Evolutionary conservation across 2,329 filamentous ascomycete genomes (phyloP).

Genomic region (Fusarium napiforme): DNA sequence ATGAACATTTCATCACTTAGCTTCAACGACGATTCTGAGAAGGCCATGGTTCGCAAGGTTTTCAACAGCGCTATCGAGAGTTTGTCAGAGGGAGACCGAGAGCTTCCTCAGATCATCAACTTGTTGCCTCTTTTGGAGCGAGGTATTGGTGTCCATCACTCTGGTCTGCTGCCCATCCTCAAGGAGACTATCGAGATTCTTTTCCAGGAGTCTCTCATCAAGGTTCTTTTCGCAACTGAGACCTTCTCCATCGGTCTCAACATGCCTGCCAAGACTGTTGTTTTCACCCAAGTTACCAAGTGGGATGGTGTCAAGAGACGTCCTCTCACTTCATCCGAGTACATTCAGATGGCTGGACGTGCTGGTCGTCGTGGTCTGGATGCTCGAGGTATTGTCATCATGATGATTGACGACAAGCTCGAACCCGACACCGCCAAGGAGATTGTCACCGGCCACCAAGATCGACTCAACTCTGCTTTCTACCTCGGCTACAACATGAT

Average conservation of each 20-base stretch:
- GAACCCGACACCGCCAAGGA: slow-evolving; percentile 93
- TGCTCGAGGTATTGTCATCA: slow-evolving; percentile 97
- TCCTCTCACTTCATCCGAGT: slow-evolving; percentile 93
- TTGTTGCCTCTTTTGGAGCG: slow-evolving; percentile 88
- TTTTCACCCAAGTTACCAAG: slow-evolving; percentile 97
- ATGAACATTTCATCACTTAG: slow-evolving; percentile 86
- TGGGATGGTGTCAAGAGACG: slow-evolving; percentile 86
- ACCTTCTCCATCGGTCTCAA: slow-evolving; percentile 99
- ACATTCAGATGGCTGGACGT: slow-evolving; percentile 98
- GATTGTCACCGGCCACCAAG: slow-evolving; percentile 96
- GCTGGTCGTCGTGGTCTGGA: slow-evolving; percentile 97
- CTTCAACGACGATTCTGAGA: slow-evolving; percentile 97
- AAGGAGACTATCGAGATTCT: slow-evolving; percentile 99
- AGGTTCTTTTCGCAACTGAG: slow-evolving; percentile 96
- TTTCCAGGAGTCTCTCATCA: slow-evolving; percentile 97
- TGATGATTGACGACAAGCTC: slow-evolving; percentile 99
- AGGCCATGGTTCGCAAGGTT: slow-evolving; percentile 92
- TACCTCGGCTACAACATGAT: slow-evolving; percentile 99
- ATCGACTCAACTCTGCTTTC: slow-evolving; percentile 97
- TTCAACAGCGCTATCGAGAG: slow-evolving; percentile 94
- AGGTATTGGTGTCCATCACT: slow-evolving; percentile 97
- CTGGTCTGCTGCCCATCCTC: slow-evolving; percentile 90
- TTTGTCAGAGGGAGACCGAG: slow-evolving; percentile 89
- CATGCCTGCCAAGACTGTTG: slow-evolving; percentile 99
- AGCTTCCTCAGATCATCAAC: slow-evolving; percentile 89